Evolutionary conservation across 495 filamentous ascomycete species (phyloP).

Genomic region (Aspergillus hancockii): DNA sequence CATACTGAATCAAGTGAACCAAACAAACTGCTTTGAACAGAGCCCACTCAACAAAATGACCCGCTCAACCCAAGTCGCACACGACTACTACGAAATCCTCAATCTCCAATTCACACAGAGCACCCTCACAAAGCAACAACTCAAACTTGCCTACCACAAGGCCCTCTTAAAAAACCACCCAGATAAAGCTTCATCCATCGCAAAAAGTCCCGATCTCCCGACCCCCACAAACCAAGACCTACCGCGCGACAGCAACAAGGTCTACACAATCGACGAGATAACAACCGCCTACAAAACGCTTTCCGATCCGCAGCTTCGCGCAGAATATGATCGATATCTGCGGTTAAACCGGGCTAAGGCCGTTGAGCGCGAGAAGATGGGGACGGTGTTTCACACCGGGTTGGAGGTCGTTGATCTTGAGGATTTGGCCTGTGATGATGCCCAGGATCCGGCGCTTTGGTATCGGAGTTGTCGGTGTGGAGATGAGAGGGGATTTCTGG

Average conservation of each 20-base stretch:
- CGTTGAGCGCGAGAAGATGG: slow-evolving; percentile 29
- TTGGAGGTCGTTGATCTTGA: slow-evolving; percentile 83
- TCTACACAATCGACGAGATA: slow-evolving; percentile 76
- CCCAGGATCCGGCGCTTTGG: slow-evolving; percentile 46
- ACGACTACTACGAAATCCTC: slow-evolving; percentile 57
- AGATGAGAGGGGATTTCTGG: slow-evolving; percentile 67
- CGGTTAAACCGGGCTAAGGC: slow-evolving; percentile 35
- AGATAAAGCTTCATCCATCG: slow-evolving; percentile 58
- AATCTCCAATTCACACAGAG: slow-evolving; percentile 41
- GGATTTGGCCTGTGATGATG: slow-evolving; percentile 63
- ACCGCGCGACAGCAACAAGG: neutral
- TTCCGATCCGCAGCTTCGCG: slow-evolving; percentile 55
- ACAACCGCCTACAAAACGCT: slow-evolving; percentile 73
- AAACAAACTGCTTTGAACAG: neutral
- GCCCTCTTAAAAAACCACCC: slow-evolving; percentile 80
- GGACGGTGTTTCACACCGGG: slow-evolving; percentile 60
- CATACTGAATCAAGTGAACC: neutral
- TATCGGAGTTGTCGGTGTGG: slow-evolving; percentile 78
- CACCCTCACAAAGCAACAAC: slow-evolving; percentile 41
- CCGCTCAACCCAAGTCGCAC: slow-evolving; percentile 10
- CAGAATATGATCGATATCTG: slow-evolving; percentile 65
- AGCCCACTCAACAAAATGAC: slow-evolving; percentile 28
- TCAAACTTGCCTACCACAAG: slow-evolving; percentile 78
- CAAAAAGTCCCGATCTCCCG: slow-evolving; percentile 16
- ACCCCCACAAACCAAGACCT: slow-evolving; percentile 1